Conservation (phyloP, 1,284 basidiomycete genomes). For the Ustilago loliicola region DNA sequence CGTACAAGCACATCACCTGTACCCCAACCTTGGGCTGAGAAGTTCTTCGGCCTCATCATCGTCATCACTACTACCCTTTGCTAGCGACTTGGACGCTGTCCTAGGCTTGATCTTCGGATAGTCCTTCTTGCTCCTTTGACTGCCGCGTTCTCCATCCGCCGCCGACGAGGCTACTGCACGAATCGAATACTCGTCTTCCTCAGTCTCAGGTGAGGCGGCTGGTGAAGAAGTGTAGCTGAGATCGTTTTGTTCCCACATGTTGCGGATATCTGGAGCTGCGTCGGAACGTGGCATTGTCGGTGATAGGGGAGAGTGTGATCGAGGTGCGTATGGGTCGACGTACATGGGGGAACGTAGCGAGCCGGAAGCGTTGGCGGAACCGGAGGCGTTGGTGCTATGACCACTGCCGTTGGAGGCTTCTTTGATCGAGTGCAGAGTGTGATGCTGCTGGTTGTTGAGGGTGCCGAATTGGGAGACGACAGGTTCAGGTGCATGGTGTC, state of each 20-base stretch:
- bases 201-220: conserved; percentile 27
- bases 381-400: conserved; percentile 20
- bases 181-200: conserved; percentile 42
- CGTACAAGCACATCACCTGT: conserved; percentile 3
- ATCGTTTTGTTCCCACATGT: conserved; percentile 39
- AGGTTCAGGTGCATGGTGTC: conserved; percentile 45
- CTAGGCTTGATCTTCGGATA: conserved; percentile 47
- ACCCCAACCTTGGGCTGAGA: conserved; percentile 44
- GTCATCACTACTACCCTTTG: conserved; percentile 34
- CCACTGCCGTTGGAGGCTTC: conserved; percentile 41
- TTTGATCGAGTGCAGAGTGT: conserved; percentile 34
- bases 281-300: conserved; percentile 31
- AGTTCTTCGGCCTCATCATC: conserved; percentile 46
- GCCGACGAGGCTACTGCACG: conserved; percentile 32
- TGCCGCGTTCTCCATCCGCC: conserved; percentile 11
- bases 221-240: conserved; percentile 32
- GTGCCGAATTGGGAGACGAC: conserved; percentile 28
- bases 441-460: conserved; percentile 1
- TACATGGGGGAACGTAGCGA: conserved; percentile 23
- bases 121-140: conserved; percentile 29
- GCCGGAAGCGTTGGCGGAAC: background rate
- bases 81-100: conserved; percentile 15
- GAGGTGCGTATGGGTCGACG: conserved; percentile 45
- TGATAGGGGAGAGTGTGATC: conserved; percentile 32
- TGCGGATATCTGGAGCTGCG: conserved; percentile 23